Percentiles rank a stretch among this genome's conserved stretches.
phyloP scores from a whole-genome alignment of 2,329 filamentous ascomycete species.

The Parafenestella ontariensis region DNA sequence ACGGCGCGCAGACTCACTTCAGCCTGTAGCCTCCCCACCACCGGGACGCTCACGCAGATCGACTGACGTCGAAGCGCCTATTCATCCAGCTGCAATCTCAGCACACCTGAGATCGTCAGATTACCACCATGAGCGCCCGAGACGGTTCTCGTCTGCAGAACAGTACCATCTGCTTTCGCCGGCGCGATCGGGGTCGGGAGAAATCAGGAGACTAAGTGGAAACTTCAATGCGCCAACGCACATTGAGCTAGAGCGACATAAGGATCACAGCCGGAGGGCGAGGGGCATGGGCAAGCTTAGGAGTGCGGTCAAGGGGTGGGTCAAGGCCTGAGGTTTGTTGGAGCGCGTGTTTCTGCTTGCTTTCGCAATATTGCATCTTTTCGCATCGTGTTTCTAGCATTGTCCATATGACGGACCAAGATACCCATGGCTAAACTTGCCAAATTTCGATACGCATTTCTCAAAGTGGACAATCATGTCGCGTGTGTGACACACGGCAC shows the following conservation, averaged over 20 bases:
- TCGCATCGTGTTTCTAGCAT: slow-evolving; percentile 4
- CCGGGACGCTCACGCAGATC: slow-evolving; percentile 1
- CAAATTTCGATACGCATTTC: neutral
- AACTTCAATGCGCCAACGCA: slow-evolving; percentile 39
- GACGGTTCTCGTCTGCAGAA: slow-evolving; percentile 15
- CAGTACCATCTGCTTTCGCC: slow-evolving; percentile 6
- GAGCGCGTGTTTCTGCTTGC: slow-evolving; percentile 4
- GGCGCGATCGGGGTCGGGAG: slow-evolving; percentile 12
- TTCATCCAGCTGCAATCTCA: slow-evolving; percentile 7
- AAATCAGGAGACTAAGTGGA: slow-evolving; percentile 28
- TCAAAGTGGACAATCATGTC: neutral
- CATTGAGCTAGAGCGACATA: slow-evolving; percentile 29
- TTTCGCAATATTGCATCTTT: slow-evolving; percentile 2
- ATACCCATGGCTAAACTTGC: slow-evolving; percentile 8
- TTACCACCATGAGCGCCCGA: slow-evolving; percentile 9
- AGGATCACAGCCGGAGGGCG: slow-evolving; percentile 12
- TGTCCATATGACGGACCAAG: slow-evolving; percentile 5
- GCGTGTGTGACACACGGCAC: slow-evolving; percentile 10
- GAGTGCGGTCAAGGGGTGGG: slow-evolving; percentile 20
- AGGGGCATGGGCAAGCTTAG: slow-evolving; percentile 22
- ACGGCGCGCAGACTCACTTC: slow-evolving; percentile 20
- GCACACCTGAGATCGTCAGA: slow-evolving; percentile 10
- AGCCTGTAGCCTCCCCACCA: slow-evolving; percentile 2
- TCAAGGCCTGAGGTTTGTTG: slow-evolving; percentile 11
- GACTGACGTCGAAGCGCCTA: slow-evolving; percentile 4